Conservation (phyloP, 768 basidiomycete species). For the Suillus discolor region DNA sequence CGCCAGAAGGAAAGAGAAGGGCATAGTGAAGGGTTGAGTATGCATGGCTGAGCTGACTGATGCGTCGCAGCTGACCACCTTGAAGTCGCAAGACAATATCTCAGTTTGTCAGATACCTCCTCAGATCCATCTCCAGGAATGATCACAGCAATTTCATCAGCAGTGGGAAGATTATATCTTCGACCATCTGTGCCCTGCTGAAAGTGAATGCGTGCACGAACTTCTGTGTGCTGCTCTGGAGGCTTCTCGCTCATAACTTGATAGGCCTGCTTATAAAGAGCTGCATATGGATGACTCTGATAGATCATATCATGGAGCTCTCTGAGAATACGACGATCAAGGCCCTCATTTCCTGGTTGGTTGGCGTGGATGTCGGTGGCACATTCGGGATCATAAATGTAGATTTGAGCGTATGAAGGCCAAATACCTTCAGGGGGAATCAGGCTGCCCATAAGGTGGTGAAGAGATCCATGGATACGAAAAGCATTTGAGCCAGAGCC, state of each 20-base stretch:
- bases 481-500: conserved; percentile 38
- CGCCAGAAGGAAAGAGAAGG: too few species aligned
- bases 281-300: conserved; percentile 26
- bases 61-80: conserved; percentile 26
- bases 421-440: conserved; percentile 18
- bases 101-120: conserved; percentile 7
- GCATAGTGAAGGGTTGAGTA: conserved; percentile 29
- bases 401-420: conserved; percentile 43
- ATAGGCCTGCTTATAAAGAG: conserved; percentile 35
- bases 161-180: conserved; percentile 47
- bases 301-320: conserved; percentile 28
- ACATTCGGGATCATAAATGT: conserved; percentile 40
- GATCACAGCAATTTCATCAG: conserved; percentile 45
- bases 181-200: conserved; percentile 28
- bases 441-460: conserved; percentile 38
- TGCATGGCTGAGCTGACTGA: conserved; percentile 35
- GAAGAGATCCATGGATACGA: conserved; percentile 37
- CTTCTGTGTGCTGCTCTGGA: conserved; percentile 16
- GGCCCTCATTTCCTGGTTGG: conserved; percentile 21
- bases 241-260: conserved; percentile 30
- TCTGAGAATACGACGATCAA: conserved; percentile 22
- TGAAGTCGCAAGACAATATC: conserved; percentile 38
- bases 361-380: conserved; percentile 32
- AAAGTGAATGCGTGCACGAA: conserved; percentile 13
- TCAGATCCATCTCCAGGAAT: conserved; percentile 25